Percentiles rank a stretch among this genome's conserved stretches.
Conservation (phyloP, 768 basidiomycete genomes). For the Tylopilus felleus region DNA sequence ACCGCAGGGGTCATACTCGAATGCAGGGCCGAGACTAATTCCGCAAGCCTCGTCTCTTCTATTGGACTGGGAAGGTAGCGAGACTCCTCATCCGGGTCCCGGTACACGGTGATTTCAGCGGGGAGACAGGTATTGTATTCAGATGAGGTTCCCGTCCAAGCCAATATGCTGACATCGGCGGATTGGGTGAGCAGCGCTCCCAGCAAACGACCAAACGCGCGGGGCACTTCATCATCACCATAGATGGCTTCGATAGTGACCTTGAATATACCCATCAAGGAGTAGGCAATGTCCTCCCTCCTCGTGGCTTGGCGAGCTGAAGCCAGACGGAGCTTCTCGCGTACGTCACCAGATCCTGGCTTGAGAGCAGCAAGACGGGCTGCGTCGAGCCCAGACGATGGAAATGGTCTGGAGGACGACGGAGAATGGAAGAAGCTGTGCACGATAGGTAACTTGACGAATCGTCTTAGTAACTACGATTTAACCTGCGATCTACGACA, state of each 20-base stretch:
- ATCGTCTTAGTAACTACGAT: too few species aligned
- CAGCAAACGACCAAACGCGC: constrained; percentile 22
- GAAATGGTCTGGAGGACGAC: not conserved
- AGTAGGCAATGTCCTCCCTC: too few species aligned
- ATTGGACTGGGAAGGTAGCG: not conserved
- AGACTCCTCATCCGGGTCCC: not conserved
- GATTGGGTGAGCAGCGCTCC: constrained; percentile 12
- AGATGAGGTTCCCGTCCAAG: constrained; percentile 17
- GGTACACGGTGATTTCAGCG: constrained; percentile 15
- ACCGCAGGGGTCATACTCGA: not conserved
- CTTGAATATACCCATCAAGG: too few species aligned
- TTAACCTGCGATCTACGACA: not conserved
- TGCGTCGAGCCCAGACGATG: too few species aligned
- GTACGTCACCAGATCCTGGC: too few species aligned
- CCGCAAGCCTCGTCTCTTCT: not conserved
- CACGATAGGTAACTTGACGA: not conserved
- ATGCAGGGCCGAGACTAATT: not conserved
- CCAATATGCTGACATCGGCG: constrained; percentile 13
- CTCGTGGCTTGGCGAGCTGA: too few species aligned
- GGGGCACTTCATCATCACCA: constrained; percentile 18
- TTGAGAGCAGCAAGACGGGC: too few species aligned
- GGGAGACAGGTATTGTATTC: constrained; percentile 24
- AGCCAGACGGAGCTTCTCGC: too few species aligned
- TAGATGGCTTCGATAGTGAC: constrained; percentile 6
- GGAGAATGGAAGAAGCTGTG: not conserved